Evolutionary conservation across 1,139 yeast genomes (phyloP), one percentile per base, ranked within the genome.

Genomic region (Debaryomycetaceae sp.): DNA sequence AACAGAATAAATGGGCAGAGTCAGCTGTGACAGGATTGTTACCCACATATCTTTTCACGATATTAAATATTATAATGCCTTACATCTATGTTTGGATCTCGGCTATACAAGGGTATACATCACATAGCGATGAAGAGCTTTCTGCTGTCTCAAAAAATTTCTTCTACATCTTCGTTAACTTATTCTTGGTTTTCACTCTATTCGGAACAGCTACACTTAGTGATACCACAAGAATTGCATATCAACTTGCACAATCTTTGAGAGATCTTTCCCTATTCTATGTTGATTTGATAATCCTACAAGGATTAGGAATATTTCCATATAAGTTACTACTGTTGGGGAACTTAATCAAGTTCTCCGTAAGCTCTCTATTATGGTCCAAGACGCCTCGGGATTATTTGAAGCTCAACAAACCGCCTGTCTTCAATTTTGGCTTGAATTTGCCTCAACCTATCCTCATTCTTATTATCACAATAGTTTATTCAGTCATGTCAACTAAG

Each of bases 281-380:
- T 63, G 90, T 86, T 42, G 95, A 88, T 61, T 74, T 88, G 62
- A 87, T 88, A 44, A 75, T 88, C 24, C 73, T 88, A 37, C 97
- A 88, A 62, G 96, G 96, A 0, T 64, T 88, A 36, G 95, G 93
- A 1, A 85, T 89, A 77, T 85, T 85, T 58, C 96, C 96, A 1
- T 81, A 87, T 50, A 80, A 87, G 45, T 65, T 88, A 35, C 66
- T 89, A 40, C 65, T 84, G 36, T 65, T 81, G 76, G 96, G 96
- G 1, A 85, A 86, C 50, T 63, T 74, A 40, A 51, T 73, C 31
- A 60, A 79, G 76, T 56, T 85, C 76, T 62, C 89, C 80, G 39
- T 79, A 73, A 75, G 72, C 56, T 70, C 75, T 34, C 62, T 70
- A 50, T 65, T 73, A 45, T 62, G 70, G 56, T 70, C 78, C 44